These are phyloP conservation scores for Meredithiella fracta DNA, from an alignment of 2,329 filamentous ascomycete species.

Conservation along the genomic window DNA sequence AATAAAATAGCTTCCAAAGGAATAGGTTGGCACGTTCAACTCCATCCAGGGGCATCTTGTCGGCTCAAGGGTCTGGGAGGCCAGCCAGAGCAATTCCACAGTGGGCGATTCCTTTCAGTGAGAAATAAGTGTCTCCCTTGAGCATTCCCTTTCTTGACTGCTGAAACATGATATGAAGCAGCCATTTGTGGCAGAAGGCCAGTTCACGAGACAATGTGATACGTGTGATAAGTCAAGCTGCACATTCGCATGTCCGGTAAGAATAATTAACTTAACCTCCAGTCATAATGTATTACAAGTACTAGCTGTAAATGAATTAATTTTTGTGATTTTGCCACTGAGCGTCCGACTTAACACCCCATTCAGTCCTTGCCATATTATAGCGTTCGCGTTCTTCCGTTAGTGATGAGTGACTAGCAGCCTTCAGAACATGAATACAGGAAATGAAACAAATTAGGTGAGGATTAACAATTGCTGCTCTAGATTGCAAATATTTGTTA, in stretches of 20 bases:
- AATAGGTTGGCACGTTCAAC: neutral
- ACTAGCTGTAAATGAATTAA: neutral
- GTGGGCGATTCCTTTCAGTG: neutral
- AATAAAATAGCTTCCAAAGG: neutral
- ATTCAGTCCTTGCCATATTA: no score
- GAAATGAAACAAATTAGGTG: no score
- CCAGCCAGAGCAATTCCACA: neutral
- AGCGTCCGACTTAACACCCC: no score
- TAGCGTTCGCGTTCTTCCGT: no score
- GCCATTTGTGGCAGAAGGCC: conserved; percentile 9
- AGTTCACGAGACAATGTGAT: conserved; percentile 9
- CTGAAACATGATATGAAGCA: conserved; percentile 13
- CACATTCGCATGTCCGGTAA: neutral
- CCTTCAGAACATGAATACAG: no score
- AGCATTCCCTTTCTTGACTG: neutral
- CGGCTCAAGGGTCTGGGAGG: neutral
- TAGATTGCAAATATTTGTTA: no score
- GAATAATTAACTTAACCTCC: neutral
- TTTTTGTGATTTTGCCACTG: no score
- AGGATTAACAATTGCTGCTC: no score
- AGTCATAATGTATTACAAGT: neutral
- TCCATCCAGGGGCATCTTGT: neutral
- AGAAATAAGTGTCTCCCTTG: neutral
- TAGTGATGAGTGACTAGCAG: no score
- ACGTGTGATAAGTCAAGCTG: neutral